These are phyloP conservation scores for Boletus reticuloceps DNA, from an alignment of 768 basidiomycete species.

Conservation along the genomic window DNA sequence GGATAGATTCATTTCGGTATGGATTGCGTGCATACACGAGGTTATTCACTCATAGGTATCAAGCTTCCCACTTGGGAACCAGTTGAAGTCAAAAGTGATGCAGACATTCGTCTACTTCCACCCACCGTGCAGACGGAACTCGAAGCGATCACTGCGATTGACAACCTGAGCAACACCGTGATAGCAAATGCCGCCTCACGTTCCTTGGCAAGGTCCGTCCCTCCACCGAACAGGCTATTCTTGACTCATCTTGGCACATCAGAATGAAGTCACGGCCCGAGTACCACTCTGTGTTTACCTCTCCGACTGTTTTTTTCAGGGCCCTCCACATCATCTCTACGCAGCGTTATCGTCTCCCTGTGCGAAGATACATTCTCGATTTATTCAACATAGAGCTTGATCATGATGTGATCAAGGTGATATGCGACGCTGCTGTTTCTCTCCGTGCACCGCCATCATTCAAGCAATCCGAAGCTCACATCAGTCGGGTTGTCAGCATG, in stretches of 20 bases:
- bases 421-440: constrained; percentile 50
- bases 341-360: constrained; percentile 87
- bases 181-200: constrained; percentile 94
- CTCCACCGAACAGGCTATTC: neutral
- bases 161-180: constrained; percentile 93
- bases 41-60: constrained; percentile 3
- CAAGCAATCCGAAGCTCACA: constrained; percentile 43
- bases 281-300: constrained; percentile 73
- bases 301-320: constrained; percentile 77
- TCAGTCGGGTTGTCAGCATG: constrained; percentile 55
- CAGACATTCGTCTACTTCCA: constrained; percentile 54
- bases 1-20: constrained; percentile 73
- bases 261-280: constrained; percentile 79
- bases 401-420: constrained; percentile 50
- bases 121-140: constrained; percentile 69
- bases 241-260: constrained; percentile 1
- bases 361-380: constrained; percentile 89
- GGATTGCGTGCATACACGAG: constrained; percentile 24
- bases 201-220: constrained; percentile 72
- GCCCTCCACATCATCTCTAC: constrained; percentile 86
- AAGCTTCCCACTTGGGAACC: constrained; percentile 73
- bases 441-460: constrained; percentile 48
- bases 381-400: constrained; percentile 85
- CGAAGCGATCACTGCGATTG: constrained; percentile 85
- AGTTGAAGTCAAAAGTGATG: constrained; percentile 28